Conservation (phyloP, 2,329 filamentous ascomycete species). For the Trichophyton verrucosum region DNA sequence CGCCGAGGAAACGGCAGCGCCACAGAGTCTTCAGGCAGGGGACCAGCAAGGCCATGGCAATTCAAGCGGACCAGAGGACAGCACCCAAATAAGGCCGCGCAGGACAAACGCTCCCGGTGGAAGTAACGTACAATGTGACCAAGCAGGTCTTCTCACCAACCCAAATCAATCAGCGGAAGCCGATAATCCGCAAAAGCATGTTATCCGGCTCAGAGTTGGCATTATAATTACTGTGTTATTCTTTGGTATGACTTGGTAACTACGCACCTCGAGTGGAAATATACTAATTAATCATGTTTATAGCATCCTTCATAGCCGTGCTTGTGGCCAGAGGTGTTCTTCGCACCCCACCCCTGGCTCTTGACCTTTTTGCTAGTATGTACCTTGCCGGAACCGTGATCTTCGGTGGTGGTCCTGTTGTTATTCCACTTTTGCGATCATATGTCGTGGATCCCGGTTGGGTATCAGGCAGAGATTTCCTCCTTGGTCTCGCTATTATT, state of each 20-base stretch:
- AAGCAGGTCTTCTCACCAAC: neutral
- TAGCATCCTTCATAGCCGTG: slow-evolving; percentile 44
- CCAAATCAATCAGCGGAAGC: neutral
- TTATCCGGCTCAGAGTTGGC: slow-evolving; percentile 12
- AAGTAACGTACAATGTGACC: too few relatives aligned
- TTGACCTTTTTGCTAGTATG: slow-evolving; percentile 57
- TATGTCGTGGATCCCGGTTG: slow-evolving; percentile 54
- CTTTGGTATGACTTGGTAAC: slow-evolving; percentile 27
- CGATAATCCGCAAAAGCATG: slow-evolving; percentile 9
- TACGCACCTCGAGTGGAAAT: neutral
- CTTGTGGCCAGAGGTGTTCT: slow-evolving; percentile 40
- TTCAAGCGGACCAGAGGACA: neutral
- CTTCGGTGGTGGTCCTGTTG: slow-evolving; percentile 53
- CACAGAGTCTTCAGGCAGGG: slow-evolving; percentile 6
- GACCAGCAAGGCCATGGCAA: neutral
- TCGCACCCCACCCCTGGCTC: slow-evolving; percentile 34
- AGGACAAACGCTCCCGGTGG: neutral
- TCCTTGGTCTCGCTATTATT: slow-evolving; percentile 59
- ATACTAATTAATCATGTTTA: neutral
- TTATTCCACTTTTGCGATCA: slow-evolving; percentile 51
- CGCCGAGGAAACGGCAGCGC: slow-evolving; percentile 10
- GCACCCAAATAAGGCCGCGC: neutral
- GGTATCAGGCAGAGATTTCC: slow-evolving; percentile 58
- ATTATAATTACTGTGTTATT: slow-evolving; percentile 34
- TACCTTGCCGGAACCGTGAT: slow-evolving; percentile 61